Evolutionary conservation across 2,329 filamentous ascomycete genomes (phyloP), one percentile per base, ranked within the genome.

Genomic region (Parasarocladium wereldwijsianum): DNA sequence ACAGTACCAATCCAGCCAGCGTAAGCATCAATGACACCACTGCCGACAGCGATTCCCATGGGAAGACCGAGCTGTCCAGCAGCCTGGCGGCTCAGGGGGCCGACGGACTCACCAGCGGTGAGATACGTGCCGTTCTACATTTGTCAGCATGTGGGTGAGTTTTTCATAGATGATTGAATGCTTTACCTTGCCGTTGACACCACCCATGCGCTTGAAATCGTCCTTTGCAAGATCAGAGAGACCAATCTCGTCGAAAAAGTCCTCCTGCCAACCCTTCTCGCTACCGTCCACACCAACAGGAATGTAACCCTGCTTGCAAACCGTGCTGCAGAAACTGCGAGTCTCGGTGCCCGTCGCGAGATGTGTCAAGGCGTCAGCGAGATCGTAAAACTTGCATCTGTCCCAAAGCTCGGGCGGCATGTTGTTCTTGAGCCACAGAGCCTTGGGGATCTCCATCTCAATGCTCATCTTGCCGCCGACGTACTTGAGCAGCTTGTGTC

Each of bases 361-460:
- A 50, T 96, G 86, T 3, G 90, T 96, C 34, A 98, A 66, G 9
- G 85, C 90, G 55, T 98, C 90, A 1, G 76, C 76, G 45, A 98
- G 58, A 48, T 98, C 90, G 54, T 93, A 98, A 50, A 98, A 98
- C 55, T 93, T 94, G 73, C 86, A 94, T 37, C 78, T 75, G 33
- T 77, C 76, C 45, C 96, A 98, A 11, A 90, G 64, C 44, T 93
- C 82, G 32, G 79, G 67, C 3, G 90, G 80, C 90, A 98, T 96
- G 58, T 96, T 72, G 56, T 93, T 93, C 68, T 96, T 96, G 49
- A 98, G 67, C 90, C 90, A 98, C 34, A 96, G 66, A 2, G 94
- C 83, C 60, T 98, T 98, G 39, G 90, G 90, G 33, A 98, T 92
- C 54, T 98, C 90, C 90, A 98, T 98, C 63, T 98, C 90, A 40